Conservation (phyloP, 1,139 yeast species). For the Sugiyamaella japonica region DNA sequence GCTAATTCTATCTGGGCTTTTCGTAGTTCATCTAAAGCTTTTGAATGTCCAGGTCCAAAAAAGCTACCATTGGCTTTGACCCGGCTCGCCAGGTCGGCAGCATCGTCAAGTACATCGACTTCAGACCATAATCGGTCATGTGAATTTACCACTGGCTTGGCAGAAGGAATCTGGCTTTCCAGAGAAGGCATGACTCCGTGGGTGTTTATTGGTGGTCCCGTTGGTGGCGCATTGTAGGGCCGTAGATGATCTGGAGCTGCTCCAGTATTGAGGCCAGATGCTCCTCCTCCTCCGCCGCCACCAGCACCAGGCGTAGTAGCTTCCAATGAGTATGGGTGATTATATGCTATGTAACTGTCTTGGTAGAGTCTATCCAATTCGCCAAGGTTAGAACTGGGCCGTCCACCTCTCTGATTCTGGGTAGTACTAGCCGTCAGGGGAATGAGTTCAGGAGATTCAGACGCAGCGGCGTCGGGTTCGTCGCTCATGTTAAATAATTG, state of each 20-base stretch:
- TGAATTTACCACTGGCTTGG: conserved; percentile 37
- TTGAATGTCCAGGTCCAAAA: conserved; percentile 61
- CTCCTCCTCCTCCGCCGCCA: conserved; percentile 1
- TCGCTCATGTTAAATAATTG: conserved; percentile 1
- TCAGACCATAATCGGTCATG: conserved; percentile 87
- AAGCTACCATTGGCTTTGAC: conserved; percentile 55
- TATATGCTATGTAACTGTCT: conserved; percentile 7
- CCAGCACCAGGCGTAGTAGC: conserved; percentile 6
- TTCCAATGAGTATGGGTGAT: conserved; percentile 5
- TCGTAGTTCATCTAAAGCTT: conserved; percentile 57
- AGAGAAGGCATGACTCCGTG: conserved; percentile 10
- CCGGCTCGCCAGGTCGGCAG: conserved; percentile 61
- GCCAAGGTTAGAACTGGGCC: conserved; percentile 1
- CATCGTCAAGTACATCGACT: conserved; percentile 83
- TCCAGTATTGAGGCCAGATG: neutral
- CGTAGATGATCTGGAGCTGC: neutral
- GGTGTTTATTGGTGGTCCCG: conserved; percentile 8
- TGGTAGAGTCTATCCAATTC: conserved; percentile 8
- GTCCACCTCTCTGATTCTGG: neutral
- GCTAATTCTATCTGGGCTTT: conserved; percentile 61
- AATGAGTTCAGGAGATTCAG: conserved; percentile 8
- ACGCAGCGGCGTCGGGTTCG: neutral
- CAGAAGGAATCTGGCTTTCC: conserved; percentile 33
- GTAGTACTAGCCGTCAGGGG: conserved; percentile 5
- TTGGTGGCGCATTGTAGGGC: neutral